Conservation (phyloP, 805 yeast species). For the Zygoascus flipseniorum region DNA sequence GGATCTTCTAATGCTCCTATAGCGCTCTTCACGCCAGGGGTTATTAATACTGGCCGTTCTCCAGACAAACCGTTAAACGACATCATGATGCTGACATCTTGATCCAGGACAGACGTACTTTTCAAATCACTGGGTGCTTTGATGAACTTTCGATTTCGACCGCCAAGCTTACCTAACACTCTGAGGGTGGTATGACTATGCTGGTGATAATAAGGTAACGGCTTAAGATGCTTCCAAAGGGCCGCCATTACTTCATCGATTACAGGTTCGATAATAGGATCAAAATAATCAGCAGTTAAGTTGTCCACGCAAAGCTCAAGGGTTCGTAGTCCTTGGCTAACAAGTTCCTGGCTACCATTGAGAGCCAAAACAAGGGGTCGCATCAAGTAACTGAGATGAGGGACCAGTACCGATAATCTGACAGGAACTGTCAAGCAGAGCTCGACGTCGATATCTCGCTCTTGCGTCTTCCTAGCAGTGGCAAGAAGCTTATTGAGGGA, state of each 20-base stretch:
- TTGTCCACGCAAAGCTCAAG: slow-evolving; percentile 94
- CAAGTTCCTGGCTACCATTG: slow-evolving; percentile 83
- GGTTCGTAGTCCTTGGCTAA: slow-evolving; percentile 90
- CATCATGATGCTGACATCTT: slow-evolving; percentile 61
- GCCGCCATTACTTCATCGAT: slow-evolving; percentile 92
- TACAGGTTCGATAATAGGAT: slow-evolving; percentile 94
- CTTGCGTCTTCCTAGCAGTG: slow-evolving; percentile 80
- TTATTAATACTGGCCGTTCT: slow-evolving; percentile 63
- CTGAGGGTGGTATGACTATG: slow-evolving; percentile 92
- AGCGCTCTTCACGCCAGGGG: slow-evolving; percentile 79
- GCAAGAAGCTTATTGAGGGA: slow-evolving; percentile 75
- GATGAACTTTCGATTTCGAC: slow-evolving; percentile 82
- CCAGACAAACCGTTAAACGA: slow-evolving; percentile 58
- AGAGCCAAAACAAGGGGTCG: slow-evolving; percentile 86
- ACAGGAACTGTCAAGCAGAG: slow-evolving; percentile 94
- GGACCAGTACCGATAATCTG: slow-evolving; percentile 83
- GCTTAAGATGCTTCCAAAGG: slow-evolving; percentile 81
- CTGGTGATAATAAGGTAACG: slow-evolving; percentile 90
- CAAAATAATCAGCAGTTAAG: slow-evolving; percentile 91
- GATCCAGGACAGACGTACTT: slow-evolving; percentile 42
- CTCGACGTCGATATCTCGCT: slow-evolving; percentile 90
- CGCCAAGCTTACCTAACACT: slow-evolving; percentile 91
- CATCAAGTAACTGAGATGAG: slow-evolving; percentile 81
- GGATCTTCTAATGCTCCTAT: slow-evolving; percentile 65
- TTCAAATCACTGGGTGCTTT: slow-evolving; percentile 63